phyloP scores from a whole-genome alignment of 176 grass and related monocot genomes.

The Ensete ventricosum region DNA sequence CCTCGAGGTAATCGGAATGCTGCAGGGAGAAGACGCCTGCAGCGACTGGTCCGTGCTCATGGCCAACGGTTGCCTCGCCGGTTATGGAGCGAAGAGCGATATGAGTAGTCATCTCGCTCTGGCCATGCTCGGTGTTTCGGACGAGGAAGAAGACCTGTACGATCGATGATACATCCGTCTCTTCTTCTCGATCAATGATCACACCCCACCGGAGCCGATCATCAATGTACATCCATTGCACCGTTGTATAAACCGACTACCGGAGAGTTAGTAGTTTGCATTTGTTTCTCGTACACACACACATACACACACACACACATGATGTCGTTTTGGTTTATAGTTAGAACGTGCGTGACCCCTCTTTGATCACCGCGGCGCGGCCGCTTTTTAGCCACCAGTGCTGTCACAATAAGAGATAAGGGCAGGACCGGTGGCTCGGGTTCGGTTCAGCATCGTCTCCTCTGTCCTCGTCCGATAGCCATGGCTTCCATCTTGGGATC shows the following conservation, averaged over 20 bases:
- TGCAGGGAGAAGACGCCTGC: constrained; percentile 25
- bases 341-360: too few species aligned
- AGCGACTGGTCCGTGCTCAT: constrained; percentile 31
- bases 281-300: too few species aligned
- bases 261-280: too few species aligned
- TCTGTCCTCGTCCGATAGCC: background rate
- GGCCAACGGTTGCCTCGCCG: constrained; percentile 34
- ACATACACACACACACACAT: too few species aligned
- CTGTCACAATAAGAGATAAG: background rate
- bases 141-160: constrained; percentile 36
- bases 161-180: constrained; percentile 9
- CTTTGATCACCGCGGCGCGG: too few species aligned
- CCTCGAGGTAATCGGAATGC: constrained; percentile 26
- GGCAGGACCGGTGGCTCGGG: background rate
- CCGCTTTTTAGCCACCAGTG: background rate
- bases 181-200: background rate
- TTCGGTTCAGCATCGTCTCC: background rate
- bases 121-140: constrained; percentile 42
- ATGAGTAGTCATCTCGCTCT: constrained; percentile 41
- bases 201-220: background rate
- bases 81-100: constrained; percentile 29
- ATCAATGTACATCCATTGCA: background rate
- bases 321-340: too few species aligned
- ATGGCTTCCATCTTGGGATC: constrained; percentile 78
- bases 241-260: too few species aligned